phyloP scores from a whole-genome alignment of 768 basidiomycete genomes.

The Mycena floridula region DNA sequence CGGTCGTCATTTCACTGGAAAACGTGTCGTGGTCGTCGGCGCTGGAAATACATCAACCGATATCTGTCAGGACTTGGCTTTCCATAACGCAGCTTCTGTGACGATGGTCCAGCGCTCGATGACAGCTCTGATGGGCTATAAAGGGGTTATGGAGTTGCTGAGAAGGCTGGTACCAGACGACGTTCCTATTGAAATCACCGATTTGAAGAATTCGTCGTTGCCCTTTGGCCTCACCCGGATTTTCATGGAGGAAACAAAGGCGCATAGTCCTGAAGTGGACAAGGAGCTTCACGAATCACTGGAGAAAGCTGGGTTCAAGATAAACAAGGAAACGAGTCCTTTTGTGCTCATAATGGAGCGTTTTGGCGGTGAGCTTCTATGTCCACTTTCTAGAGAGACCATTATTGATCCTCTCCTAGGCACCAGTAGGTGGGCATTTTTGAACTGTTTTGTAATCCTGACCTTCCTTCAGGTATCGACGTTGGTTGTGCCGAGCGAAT shows the following conservation, averaged over 20 bases:
- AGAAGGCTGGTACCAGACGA: constrained; percentile 11
- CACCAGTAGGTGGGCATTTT: neutral
- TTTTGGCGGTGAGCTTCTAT: constrained; percentile 21
- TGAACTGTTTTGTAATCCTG: no score
- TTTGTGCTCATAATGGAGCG: constrained; percentile 20
- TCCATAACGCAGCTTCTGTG: constrained; percentile 25
- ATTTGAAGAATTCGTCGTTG: constrained; percentile 13
- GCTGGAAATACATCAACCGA: constrained; percentile 33
- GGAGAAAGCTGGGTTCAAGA: constrained; percentile 27
- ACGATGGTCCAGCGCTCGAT: constrained; percentile 40
- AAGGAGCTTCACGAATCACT: constrained; percentile 27
- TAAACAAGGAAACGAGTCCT: constrained; percentile 26
- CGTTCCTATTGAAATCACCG: constrained; percentile 15
- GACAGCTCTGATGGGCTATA: constrained; percentile 23
- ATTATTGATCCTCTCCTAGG: neutral
- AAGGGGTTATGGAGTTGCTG: constrained; percentile 1
- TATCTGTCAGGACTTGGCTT: constrained; percentile 28
- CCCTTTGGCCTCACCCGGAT: constrained; percentile 7
- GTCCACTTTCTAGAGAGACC: constrained; percentile 5
- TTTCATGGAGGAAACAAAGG: constrained; percentile 6
- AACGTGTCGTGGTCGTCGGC: no score
- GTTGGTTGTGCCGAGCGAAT: constrained; percentile 47
- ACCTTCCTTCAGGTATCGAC: constrained; percentile 26
- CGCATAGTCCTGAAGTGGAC: constrained; percentile 19
- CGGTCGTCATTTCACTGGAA: constrained; percentile 21